phyloP scores from a whole-genome alignment of 805 yeast species.

The Kurtzmaniella cleridarum region DNA sequence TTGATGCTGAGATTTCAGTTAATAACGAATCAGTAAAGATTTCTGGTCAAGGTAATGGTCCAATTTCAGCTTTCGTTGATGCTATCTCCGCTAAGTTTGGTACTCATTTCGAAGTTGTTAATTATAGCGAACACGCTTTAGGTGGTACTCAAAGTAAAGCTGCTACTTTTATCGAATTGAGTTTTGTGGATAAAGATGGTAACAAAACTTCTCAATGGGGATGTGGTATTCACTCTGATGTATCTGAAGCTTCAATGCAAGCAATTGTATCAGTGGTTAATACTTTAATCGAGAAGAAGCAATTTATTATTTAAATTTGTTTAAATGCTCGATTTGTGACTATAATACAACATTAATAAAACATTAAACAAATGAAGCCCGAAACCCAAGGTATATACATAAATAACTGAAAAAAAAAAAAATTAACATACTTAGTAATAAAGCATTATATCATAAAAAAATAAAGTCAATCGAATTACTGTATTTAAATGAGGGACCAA shows the following conservation, averaged over 20 bases:
- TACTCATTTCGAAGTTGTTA: constrained; percentile 52
- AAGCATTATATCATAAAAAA: no score
- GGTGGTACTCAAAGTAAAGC: constrained; percentile 75
- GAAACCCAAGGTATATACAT: no score
- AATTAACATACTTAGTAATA: no score
- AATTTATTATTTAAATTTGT: constrained; percentile 1
- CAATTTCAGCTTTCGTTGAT: constrained; percentile 67
- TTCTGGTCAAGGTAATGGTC: constrained; percentile 74
- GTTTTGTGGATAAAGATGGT: constrained; percentile 30
- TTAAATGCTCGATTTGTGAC: no score
- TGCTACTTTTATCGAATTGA: constrained; percentile 58
- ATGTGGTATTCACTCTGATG: constrained; percentile 88
- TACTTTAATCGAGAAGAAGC: constrained; percentile 21
- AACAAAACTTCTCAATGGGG: constrained; percentile 61
- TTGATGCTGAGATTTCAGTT: constrained; percentile 37
- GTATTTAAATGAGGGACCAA: no score
- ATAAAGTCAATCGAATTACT: no score
- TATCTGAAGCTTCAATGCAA: constrained; percentile 75
- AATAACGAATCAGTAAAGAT: constrained; percentile 37
- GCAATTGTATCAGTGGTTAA: constrained; percentile 65
- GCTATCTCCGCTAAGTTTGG: constrained; percentile 50
- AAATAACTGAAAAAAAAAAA: no score
- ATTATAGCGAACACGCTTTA: constrained; percentile 75
- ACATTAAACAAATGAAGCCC: no score
- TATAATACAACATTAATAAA: no score